phyloP scores from a whole-genome alignment of 768 basidiomycete species.

The Lanmaoa rubissima region DNA sequence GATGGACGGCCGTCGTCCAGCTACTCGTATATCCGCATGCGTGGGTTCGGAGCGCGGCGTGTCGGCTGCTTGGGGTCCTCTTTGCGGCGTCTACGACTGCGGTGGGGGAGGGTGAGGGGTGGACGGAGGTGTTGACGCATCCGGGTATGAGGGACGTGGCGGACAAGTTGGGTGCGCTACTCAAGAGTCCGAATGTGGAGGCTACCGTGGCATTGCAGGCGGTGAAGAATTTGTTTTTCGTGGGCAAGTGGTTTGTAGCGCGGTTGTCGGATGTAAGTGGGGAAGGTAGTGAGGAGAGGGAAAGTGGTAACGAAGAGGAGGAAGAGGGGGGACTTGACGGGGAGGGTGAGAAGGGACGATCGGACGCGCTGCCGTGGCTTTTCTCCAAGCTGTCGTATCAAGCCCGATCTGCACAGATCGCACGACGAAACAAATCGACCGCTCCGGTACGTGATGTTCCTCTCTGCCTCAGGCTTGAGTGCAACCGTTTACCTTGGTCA shows the following conservation, averaged over 20 bases:
- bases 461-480: background rate
- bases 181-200: slow-evolving; percentile 80
- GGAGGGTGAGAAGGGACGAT: slow-evolving; percentile 12
- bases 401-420: slow-evolving; percentile 71
- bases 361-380: slow-evolving; percentile 79
- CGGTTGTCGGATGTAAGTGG: slow-evolving; percentile 31
- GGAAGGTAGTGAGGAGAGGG: slow-evolving; percentile 19
- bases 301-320: background rate
- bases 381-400: slow-evolving; percentile 94
- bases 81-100: slow-evolving; percentile 53
- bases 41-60: slow-evolving; percentile 86
- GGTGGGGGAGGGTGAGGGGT: background rate
- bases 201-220: slow-evolving; percentile 73
- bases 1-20: slow-evolving; percentile 61
- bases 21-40: slow-evolving; percentile 89
- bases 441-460: slow-evolving; percentile 19
- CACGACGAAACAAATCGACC: slow-evolving; percentile 54
- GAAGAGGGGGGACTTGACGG: slow-evolving; percentile 17
- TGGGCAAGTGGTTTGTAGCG: slow-evolving; percentile 79
- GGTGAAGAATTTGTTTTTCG: slow-evolving; percentile 90
- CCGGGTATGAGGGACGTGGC: slow-evolving; percentile 66
- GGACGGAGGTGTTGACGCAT: slow-evolving; percentile 50
- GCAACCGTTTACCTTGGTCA: background rate
- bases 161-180: slow-evolving; percentile 67
- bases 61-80: slow-evolving; percentile 69